These are phyloP conservation scores for Trematosphaeria pertusa DNA, from an alignment of 2,329 filamentous ascomycete species.

Conservation along the genomic window DNA sequence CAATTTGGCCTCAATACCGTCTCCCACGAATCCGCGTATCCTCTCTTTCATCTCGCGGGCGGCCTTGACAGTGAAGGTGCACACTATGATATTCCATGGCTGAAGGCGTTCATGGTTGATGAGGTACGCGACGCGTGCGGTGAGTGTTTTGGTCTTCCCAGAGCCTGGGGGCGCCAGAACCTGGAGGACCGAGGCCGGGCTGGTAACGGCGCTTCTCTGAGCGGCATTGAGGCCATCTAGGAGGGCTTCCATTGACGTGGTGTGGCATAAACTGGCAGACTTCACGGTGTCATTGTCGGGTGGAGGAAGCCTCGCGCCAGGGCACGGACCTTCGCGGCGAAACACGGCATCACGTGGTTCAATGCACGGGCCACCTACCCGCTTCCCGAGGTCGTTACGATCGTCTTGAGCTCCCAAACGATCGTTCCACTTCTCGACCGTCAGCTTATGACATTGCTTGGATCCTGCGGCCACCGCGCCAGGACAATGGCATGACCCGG, in stretches of 20 bases:
- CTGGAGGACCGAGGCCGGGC: constrained; percentile 64
- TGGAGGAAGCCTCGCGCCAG: no score
- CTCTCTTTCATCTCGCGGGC: constrained; percentile 92
- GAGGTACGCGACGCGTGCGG: constrained; percentile 89
- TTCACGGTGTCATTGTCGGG: no score
- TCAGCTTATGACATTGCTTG: no score
- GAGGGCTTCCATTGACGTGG: constrained; percentile 58
- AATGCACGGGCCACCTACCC: no score
- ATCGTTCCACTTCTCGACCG: no score
- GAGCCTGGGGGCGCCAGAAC: constrained; percentile 70
- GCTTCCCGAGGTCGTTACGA: no score
- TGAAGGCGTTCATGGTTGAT: constrained; percentile 73
- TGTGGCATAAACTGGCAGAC: no score
- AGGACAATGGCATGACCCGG: no score
- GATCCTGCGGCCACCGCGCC: no score
- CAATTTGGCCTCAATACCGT: constrained; percentile 75
- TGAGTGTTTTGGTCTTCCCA: constrained; percentile 95
- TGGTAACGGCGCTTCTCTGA: constrained; percentile 70
- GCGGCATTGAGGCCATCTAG: constrained; percentile 69
- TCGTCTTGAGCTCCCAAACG: no score
- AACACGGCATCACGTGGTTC: constrained; percentile 10
- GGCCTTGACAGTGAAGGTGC: constrained; percentile 96
- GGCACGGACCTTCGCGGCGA: no score
- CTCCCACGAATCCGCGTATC: constrained; percentile 80
- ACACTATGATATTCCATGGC: constrained; percentile 90